Conservation (phyloP, 208 protist genomes). For the Leishmania mexicana region DNA sequence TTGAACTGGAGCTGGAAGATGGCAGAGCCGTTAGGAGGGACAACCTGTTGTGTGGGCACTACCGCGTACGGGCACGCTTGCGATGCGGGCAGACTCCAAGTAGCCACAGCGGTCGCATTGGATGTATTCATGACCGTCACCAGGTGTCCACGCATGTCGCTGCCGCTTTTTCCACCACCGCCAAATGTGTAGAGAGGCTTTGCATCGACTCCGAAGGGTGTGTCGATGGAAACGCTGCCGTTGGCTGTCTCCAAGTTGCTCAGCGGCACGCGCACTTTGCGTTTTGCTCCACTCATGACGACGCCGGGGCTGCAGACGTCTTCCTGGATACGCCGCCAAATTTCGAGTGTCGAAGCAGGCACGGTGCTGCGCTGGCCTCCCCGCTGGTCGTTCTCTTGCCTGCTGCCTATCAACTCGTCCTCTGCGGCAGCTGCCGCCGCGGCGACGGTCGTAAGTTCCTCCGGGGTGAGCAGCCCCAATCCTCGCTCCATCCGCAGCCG, state of each 20-base stretch:
- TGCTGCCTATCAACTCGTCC: background rate
- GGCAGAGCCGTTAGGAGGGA: conserved; percentile 45
- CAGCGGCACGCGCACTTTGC: conserved; percentile 13
- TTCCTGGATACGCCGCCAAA: conserved; percentile 30
- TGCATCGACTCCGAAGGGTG: conserved; percentile 28
- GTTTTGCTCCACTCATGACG: conserved; percentile 22
- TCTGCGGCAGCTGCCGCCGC: conserved; percentile 14
- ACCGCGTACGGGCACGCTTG: conserved; percentile 56
- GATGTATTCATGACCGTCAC: conserved; percentile 83
- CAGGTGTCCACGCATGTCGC: conserved; percentile 18
- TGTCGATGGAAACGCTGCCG: conserved; percentile 22
- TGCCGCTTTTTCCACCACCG: conserved; percentile 1
- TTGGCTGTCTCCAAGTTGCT: conserved; percentile 19
- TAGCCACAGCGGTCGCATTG: conserved; percentile 41
- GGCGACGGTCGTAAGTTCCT: conserved; percentile 60
- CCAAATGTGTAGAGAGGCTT: conserved; percentile 27
- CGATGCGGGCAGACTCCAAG: conserved; percentile 67
- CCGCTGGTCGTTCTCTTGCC: background rate
- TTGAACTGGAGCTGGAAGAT: conserved; percentile 28
- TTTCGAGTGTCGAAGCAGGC: conserved; percentile 5
- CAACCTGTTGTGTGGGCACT: conserved; percentile 52
- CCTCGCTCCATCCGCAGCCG: conserved; percentile 54
- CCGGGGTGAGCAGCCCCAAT: conserved; percentile 58
- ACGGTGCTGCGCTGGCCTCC: background rate
- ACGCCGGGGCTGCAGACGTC: conserved; percentile 23